Evolutionary conservation across 768 basidiomycete species (phyloP).

Genomic region (Russula sp.): DNA sequence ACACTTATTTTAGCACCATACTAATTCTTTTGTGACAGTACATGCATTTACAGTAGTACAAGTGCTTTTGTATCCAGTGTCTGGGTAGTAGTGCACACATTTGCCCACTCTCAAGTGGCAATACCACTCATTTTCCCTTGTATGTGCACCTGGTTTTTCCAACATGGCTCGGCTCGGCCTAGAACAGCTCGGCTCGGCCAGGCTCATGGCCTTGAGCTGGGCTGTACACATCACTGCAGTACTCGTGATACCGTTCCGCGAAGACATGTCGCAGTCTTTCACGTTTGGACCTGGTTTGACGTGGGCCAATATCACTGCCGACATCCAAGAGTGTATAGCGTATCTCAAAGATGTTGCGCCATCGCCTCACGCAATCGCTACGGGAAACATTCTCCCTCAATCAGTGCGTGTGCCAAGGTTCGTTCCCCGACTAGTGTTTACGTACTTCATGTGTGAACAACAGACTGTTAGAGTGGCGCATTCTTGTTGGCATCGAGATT

Average conservation of each 20-base stretch:
- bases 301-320: conserved; percentile 67
- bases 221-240: conserved; percentile 27
- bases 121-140: too few species aligned
- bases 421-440: not conserved
- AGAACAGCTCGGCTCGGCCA: too few species aligned
- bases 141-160: too few species aligned
- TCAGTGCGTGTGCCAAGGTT: conserved; percentile 39
- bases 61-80: too few species aligned
- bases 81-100: too few species aligned
- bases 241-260: conserved; percentile 79
- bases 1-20: too few species aligned
- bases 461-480: conserved; percentile 76
- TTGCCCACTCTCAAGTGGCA: too few species aligned
- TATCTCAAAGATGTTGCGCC: conserved; percentile 82
- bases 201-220: too few species aligned
- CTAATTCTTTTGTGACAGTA: too few species aligned
- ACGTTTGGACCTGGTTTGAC: conserved; percentile 57
- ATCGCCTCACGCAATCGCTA: conserved; percentile 88
- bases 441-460: not conserved
- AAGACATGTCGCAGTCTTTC: conserved; percentile 59
- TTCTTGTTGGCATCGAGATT: too few species aligned
- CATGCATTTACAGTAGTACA: too few species aligned
- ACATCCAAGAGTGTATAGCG: conserved; percentile 77
- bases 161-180: too few species aligned
- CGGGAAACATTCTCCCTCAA: conserved; percentile 93